Evolutionary conservation across 192 early-diverging fungal genomes (phyloP).

Genomic region (Rhizophagus prolifer): DNA sequence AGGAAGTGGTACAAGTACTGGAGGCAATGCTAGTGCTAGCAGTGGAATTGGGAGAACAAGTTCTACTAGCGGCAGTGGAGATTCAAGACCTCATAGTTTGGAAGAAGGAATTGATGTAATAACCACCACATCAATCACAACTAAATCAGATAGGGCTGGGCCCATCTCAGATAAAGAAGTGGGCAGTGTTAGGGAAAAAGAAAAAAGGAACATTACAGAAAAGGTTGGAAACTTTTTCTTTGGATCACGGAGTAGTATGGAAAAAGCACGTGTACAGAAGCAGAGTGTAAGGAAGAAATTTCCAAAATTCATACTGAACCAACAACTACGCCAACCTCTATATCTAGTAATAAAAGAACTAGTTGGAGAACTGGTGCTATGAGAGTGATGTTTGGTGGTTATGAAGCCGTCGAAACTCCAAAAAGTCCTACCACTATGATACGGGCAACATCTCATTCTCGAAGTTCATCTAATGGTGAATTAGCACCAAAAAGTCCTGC

Average conservation of each 20-base stretch:
- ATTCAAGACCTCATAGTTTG: constrained; percentile 45
- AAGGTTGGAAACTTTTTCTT: constrained; percentile 24
- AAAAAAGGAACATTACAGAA: constrained; percentile 30
- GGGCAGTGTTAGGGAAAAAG: constrained; percentile 16
- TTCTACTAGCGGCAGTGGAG: constrained; percentile 31
- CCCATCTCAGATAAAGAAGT: constrained; percentile 21
- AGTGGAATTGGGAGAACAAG: constrained; percentile 31
- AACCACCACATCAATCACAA: background rate
- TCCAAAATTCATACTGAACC: background rate
- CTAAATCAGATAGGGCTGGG: constrained; percentile 20
- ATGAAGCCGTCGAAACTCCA: background rate
- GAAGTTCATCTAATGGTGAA: constrained; percentile 6
- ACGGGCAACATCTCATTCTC: background rate
- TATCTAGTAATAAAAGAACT: constrained; percentile 20
- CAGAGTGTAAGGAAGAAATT: background rate
- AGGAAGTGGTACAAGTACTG: constrained; percentile 35
- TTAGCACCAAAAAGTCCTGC: background rate
- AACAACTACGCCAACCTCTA: background rate
- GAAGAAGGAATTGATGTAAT: constrained; percentile 33
- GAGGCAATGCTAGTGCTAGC: constrained; percentile 30
- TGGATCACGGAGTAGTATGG: constrained; percentile 25
- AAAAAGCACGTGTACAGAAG: constrained; percentile 6
- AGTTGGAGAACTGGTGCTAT: constrained; percentile 17
- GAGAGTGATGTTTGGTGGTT: constrained; percentile 22
- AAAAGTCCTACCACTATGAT: constrained; percentile 12